Percentiles rank a stretch among this genome's conserved stretches.
Evolutionary conservation across 352 stramenopile species (phyloP).

Genomic region (Phytophthora agathidicida): DNA sequence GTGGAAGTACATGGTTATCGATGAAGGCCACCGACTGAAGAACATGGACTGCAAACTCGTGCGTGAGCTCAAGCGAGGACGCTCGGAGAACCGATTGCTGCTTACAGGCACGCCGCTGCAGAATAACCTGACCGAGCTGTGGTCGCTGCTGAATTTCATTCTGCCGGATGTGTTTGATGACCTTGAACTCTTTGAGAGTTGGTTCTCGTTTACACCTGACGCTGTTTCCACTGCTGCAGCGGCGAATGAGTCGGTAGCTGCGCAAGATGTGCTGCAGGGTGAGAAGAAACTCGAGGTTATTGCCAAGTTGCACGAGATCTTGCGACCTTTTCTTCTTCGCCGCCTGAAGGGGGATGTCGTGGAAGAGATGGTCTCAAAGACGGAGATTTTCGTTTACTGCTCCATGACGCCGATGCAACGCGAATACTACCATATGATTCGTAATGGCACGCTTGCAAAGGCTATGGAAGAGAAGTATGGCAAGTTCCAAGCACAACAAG

Average conservation of each 20-base stretch:
- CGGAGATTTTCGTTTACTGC: conserved; percentile 98
- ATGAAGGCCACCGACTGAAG: conserved; percentile 98
- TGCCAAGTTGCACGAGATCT: conserved; percentile 97
- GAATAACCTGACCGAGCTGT: conserved; percentile 98
- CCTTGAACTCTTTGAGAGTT: conserved; percentile 97
- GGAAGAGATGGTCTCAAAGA: conserved; percentile 95
- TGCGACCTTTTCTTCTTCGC: conserved; percentile 96
- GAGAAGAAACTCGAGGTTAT: conserved; percentile 94
- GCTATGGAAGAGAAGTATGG: conserved; percentile 87
- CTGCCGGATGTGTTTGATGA: conserved; percentile 98
- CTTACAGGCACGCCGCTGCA: conserved; percentile 97
- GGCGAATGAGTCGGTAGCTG: conserved; percentile 75
- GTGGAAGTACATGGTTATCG: conserved; percentile 97
- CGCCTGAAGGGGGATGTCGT: conserved; percentile 96
- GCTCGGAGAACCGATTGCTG: conserved; percentile 94
- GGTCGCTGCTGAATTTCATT: conserved; percentile 98
- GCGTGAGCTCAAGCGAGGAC: conserved; percentile 93
- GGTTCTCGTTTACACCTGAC: conserved; percentile 98
- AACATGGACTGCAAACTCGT: conserved; percentile 97
- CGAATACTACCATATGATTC: conserved; percentile 95
- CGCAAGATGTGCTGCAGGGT: conserved; percentile 90
- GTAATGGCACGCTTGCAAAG: conserved; percentile 86
- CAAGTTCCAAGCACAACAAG: conserved; percentile 46
- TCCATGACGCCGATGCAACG: conserved; percentile 94
- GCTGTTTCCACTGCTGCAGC: conserved; percentile 28